Percentiles rank a stretch among this genome's conserved stretches.
Conservation (phyloP, 2,329 filamentous ascomycete species). For the Pyrenochaeta sp. region DNA sequence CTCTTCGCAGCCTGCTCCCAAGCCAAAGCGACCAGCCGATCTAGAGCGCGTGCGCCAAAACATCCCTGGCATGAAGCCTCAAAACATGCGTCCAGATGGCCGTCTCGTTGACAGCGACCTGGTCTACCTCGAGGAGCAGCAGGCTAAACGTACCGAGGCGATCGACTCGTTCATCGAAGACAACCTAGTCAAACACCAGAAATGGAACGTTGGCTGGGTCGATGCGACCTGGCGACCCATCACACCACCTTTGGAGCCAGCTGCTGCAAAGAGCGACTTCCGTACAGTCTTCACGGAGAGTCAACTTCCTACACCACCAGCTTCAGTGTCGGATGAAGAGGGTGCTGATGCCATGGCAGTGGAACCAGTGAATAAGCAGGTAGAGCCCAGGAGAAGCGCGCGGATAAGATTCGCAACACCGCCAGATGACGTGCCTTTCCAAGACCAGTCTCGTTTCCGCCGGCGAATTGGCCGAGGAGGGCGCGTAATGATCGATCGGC, state of each 20-base stretch:
- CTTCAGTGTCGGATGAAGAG: constrained; percentile 55
- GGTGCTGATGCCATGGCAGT: constrained; percentile 50
- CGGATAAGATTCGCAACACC: constrained; percentile 50
- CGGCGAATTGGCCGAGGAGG: constrained; percentile 85
- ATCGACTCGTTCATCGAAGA: constrained; percentile 83
- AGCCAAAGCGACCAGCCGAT: constrained; percentile 66
- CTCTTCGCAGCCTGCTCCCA: constrained; percentile 43
- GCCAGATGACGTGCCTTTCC: constrained; percentile 49
- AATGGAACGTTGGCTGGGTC: constrained; percentile 90
- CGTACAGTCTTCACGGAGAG: constrained; percentile 50
- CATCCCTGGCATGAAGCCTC: constrained; percentile 64
- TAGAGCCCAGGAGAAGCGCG: constrained; percentile 35
- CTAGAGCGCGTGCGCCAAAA: constrained; percentile 70
- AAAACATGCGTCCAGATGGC: constrained; percentile 68
- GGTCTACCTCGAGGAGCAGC: constrained; percentile 76
- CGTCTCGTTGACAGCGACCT: constrained; percentile 80
- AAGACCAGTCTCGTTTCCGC: constrained; percentile 72
- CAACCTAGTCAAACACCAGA: constrained; percentile 85
- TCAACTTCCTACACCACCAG: constrained; percentile 58
- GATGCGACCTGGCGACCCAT: constrained; percentile 88
- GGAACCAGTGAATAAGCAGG: constrained; percentile 43
- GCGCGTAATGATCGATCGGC: constrained; percentile 86
- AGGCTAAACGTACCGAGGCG: constrained; percentile 81
- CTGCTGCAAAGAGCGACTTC: constrained; percentile 48
- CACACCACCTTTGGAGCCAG: constrained; percentile 73